Evolutionary conservation across 2,329 filamentous ascomycete genomes (phyloP), one percentile per base, ranked within the genome.

Genomic region (Rachicladosporium sp.): DNA sequence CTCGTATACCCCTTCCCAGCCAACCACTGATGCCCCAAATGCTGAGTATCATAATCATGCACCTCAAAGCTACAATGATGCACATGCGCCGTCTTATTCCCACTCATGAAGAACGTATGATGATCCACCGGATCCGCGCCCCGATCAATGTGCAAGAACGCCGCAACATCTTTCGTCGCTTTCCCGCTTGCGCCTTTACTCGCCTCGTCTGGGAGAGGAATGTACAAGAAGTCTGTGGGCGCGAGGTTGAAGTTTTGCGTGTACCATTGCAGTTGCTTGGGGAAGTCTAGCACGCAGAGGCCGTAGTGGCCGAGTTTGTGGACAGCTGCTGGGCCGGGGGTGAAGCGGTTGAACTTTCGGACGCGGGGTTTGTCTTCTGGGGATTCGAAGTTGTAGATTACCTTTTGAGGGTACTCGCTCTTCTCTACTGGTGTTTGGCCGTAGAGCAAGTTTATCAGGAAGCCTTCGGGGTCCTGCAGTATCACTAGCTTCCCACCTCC

Each of bases 61-160:
- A 80, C 78, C 59, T 84, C 80, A 47, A 79, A 84, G 2, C 69
- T 74, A 11, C 71, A 73, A 59, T 84, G 80, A 54, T 84, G 79
- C 2, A 82, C 70, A 53, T 78, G 74, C 12, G 38, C 37, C 29
- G 48, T 54, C 0, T 53, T 49, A 13, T 63, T 60, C 40, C 50
- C 46, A 44, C 57, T 53, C 44, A 74, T 60, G 58, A 76, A 74
- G 41, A 76, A 67, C 2, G 58, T 62, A 49, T 78, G 74, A 48
- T 78, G 74, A 50, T 78, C 74, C 0, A 65, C 62, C 42, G 62
- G 66, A 1, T 60, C 57, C 0, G 59, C 49, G 0, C 73, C 74
- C 1, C 66, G 58, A 46, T 76, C 73, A 10, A 78, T 59, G 46
- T 75, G 73, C 15, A 67, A 51, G 50, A 78, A 77, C 5, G 48